Base-by-base conservation (phyloP, 345 rosid species). In the Camelina sativa region DNA sequence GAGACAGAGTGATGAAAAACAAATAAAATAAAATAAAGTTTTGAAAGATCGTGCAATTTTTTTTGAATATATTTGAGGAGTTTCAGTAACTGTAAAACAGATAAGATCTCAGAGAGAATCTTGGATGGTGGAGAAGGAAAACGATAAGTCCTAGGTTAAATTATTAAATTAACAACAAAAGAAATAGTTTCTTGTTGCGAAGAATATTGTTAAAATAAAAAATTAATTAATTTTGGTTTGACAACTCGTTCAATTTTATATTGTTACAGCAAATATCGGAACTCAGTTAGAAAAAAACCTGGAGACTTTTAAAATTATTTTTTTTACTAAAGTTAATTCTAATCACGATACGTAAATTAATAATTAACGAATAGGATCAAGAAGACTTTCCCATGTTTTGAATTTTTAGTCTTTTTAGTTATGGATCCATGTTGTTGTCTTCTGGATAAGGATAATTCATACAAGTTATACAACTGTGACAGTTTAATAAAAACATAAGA, bases 211-310 rank as follows among this genome's bases (percentile, higher is more conserved):
- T 23, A 2, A 4, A 71, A 38, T 22, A 7, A 9, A 9, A 6
- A 50, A 3, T 8, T 19, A 8, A 40, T 15, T 63, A 69, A 53
- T 57, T 56, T 17, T 57, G 10, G 12, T 38, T 66, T 75, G 61
- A 67, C 73, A 65, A 74, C 59, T 47, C 11, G 19, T 22, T 65
- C 48, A 5, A 74, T 34, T 64, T 64, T 11, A 65, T 34, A 74
- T 66, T 6, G 74, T 76, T 76, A 69, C 79, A 74, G 69, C 74
- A 13, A 61, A 34, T 53, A 61, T 46, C 75, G 69, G 64, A 28
- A 75, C 68, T 35, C 30, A 35, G 62, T 60, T 60, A 43, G 41
- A 44, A 69, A 63, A 40, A 54, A 73, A 41, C 55, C 71, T 44
- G 40, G 51, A 37, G 72, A 44, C 11, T 56, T 74, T 57, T 5